Percentiles rank a stretch among this genome's conserved stretches.
phyloP scores from a whole-genome alignment of 345 rosid genomes.

The Eucalyptus virginea region DNA sequence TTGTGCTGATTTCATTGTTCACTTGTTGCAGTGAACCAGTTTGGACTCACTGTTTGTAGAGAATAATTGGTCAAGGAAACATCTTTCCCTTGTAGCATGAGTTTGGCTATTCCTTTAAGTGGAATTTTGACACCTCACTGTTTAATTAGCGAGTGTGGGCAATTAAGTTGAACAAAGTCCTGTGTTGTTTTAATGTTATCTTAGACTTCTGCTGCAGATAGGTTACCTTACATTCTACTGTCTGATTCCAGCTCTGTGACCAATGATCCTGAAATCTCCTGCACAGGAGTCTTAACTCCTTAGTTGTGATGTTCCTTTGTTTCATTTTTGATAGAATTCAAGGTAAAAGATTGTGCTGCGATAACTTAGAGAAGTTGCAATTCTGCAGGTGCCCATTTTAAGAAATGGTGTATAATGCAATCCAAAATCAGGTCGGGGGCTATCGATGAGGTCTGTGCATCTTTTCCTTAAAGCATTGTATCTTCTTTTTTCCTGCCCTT shows the following conservation, averaged over 20 bases:
- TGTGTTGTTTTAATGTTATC: background rate
- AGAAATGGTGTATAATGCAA: conserved; percentile 99
- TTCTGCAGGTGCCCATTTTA: conserved; percentile 80
- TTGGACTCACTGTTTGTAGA: background rate
- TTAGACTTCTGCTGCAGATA: background rate
- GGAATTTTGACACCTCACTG: background rate
- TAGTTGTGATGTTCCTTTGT: background rate
- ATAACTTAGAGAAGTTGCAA: background rate
- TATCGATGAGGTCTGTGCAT: conserved; percentile 51
- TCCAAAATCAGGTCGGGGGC: conserved; percentile 91
- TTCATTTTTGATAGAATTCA: background rate
- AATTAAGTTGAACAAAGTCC: background rate
- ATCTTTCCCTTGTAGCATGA: background rate
- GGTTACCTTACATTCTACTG: background rate
- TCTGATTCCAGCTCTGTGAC: background rate
- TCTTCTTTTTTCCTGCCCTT: background rate
- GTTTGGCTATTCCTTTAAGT: background rate
- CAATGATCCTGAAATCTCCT: background rate
- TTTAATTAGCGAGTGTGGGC: background rate
- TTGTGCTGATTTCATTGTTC: background rate
- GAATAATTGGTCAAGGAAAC: background rate
- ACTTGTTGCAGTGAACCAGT: background rate
- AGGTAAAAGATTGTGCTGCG: background rate
- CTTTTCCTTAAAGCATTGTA: background rate
- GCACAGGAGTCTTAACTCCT: background rate